Evolutionary conservation across 2,329 filamentous ascomycete genomes (phyloP).

Genomic region (Catunica adiposa): DNA sequence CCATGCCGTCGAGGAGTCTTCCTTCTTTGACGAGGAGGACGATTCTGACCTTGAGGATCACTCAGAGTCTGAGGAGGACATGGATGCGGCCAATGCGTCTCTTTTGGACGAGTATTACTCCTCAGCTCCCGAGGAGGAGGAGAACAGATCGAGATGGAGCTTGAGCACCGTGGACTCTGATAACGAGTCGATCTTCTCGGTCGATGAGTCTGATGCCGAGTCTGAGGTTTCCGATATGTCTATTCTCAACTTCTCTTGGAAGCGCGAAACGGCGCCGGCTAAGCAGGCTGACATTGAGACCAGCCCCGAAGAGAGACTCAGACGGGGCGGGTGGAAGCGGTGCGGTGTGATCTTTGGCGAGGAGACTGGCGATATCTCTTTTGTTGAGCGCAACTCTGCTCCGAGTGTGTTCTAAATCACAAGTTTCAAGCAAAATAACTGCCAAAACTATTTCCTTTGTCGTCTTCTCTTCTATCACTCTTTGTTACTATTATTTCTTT

Average conservation of each 20-base stretch:
- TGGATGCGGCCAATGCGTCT: slow-evolving; percentile 6
- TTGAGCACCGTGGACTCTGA: slow-evolving; percentile 16
- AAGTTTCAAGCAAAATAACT: background rate
- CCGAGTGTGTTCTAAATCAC: slow-evolving; percentile 9
- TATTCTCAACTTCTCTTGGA: slow-evolving; percentile 17
- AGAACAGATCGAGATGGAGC: slow-evolving; percentile 17
- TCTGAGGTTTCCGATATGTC: slow-evolving; percentile 8
- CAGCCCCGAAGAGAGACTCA: slow-evolving; percentile 16
- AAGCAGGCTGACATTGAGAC: slow-evolving; percentile 13
- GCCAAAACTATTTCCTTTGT: slow-evolving; percentile 7
- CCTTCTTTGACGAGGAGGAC: slow-evolving; percentile 6
- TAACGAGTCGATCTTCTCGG: slow-evolving; percentile 9
- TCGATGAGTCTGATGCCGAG: slow-evolving; percentile 1
- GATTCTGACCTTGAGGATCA: background rate
- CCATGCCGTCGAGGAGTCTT: slow-evolving; percentile 12
- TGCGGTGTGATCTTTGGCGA: slow-evolving; percentile 17
- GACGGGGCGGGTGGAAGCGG: slow-evolving; percentile 19
- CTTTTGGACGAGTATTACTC: slow-evolving; percentile 11
- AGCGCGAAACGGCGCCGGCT: slow-evolving; percentile 14
- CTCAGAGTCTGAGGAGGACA: slow-evolving; percentile 4
- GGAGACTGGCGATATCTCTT: slow-evolving; percentile 8
- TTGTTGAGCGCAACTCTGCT: slow-evolving; percentile 15
- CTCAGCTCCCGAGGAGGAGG: background rate
- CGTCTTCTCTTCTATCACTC: background rate
- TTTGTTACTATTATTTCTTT: slow-evolving; percentile 1